A percentile compares a stretch with the other conserved stretches of the same genome.
phyloP scores from a whole-genome alignment of 768 basidiomycete species.

The Kondoa subrosea region DNA sequence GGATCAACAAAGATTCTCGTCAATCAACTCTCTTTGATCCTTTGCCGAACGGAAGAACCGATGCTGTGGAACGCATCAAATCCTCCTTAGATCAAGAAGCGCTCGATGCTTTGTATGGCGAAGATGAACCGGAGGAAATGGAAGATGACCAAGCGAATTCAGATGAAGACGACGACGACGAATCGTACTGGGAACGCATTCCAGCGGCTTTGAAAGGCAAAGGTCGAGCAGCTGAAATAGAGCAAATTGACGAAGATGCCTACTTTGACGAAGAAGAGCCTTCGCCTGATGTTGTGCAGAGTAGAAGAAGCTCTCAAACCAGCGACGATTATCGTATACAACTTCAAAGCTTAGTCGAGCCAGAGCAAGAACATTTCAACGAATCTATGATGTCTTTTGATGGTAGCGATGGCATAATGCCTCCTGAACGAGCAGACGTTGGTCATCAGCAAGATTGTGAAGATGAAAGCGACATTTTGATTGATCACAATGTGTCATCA shows the following conservation, averaged over 20 bases:
- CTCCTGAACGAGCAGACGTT: not conserved
- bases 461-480: not conserved
- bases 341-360: not conserved
- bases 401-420: not conserved
- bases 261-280: not conserved
- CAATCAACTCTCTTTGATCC: not conserved
- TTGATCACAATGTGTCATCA: no score
- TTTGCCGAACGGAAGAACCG: not conserved
- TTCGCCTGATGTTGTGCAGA: not conserved
- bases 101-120: not conserved
- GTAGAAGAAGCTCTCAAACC: not conserved
- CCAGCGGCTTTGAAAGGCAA: slow-evolving; percentile 4
- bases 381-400: not conserved
- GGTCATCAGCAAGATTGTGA: not conserved
- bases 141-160: not conserved
- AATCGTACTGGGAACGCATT: slow-evolving; percentile 4
- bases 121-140: not conserved
- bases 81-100: not conserved
- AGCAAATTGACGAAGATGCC: not conserved
- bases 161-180: slow-evolving; percentile 4
- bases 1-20: not conserved
- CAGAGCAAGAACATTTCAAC: not conserved
- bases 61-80: slow-evolving; percentile 4
- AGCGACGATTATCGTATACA: not conserved
- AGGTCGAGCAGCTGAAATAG: not conserved